Evolutionary conservation across 2,329 filamentous ascomycete species (phyloP), one percentile per base, ranked within the genome.

Genomic region (Hymenoscyphus occultus): DNA sequence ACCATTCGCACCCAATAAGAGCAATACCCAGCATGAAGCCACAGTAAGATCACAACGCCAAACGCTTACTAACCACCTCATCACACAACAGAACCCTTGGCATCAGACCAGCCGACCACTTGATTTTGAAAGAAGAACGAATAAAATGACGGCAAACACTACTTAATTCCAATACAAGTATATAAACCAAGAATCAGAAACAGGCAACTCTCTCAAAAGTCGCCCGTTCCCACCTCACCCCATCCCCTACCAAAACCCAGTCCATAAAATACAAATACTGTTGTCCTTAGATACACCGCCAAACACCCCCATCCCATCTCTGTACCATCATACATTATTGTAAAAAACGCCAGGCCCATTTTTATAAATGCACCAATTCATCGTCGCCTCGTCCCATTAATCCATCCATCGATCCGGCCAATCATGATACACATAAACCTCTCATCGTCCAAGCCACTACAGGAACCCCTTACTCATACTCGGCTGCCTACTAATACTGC

Each of bases 381-480:
- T 54, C 19, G 22, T 54, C 19, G 22, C 48, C 48, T 54, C 19
- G 22, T 54, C 48, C 48, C 48, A 28, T 28, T 22, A 45, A n/a
- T 12, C 19, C 9, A 19, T 22, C 10, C 9, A 19, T 22, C 10
- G 7, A 9, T n/a, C 45, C 48, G 10, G 19, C 48, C 48, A 54
- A 54, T 13, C 19, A 54, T 54, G 22, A 54, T 54, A 54, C 19
- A 54, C 19, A 54, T 51, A 22, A 9, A 16, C 9, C n/a, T 10
- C 19, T 9, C 7, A 19, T 22, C 5, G 22, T 12, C 1, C 45
- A n/a, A 12, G n/a, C 19, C 31, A 39, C 32, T 57, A 92, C 77
- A 92, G 79, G 74, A 93, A 92, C n/a, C 90, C 90, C 78, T 93
- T 92, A 57, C 87, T 92, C 76, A 91, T 80, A 76, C 90, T 92